phyloP scores from a whole-genome alignment of 441 rosid species.

The Corymbia calophylla region DNA sequence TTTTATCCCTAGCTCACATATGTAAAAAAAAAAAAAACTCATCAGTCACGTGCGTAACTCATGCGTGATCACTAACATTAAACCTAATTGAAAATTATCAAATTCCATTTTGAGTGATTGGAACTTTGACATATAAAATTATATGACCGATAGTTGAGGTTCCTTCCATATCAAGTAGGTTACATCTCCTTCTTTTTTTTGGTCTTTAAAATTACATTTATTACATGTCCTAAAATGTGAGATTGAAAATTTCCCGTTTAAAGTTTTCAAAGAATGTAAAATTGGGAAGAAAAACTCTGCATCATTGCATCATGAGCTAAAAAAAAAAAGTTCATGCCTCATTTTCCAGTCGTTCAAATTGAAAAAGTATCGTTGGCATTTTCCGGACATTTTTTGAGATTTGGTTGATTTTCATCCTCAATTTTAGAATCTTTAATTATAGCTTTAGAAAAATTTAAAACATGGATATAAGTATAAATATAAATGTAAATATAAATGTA shows the following conservation, averaged over 20 bases:
- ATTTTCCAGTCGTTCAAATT: neutral
- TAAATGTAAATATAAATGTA: neutral
- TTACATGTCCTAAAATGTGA: neutral
- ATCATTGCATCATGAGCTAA: neutral
- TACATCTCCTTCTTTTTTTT: neutral
- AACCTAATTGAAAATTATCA: neutral
- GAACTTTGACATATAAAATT: neutral
- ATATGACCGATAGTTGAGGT: neutral
- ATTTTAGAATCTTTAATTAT: neutral
- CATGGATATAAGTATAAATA: neutral
- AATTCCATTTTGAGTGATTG: neutral
- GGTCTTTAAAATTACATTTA: neutral
- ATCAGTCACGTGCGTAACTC: fast-evolving
- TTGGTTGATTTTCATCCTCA: neutral
- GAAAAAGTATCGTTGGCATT: neutral
- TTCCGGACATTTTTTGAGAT: neutral
- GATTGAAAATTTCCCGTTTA: no score
- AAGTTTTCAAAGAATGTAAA: no score
- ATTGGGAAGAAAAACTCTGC: neutral
- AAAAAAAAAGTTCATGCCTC: neutral
- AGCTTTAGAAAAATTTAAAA: fast-evolving
- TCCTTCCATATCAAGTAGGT: neutral
- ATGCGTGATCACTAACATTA: neutral
- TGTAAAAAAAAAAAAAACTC: fast-evolving
- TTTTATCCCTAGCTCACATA: neutral